phyloP scores from a whole-genome alignment of 306 rosid species.

The Styphnolobium japonicum region DNA sequence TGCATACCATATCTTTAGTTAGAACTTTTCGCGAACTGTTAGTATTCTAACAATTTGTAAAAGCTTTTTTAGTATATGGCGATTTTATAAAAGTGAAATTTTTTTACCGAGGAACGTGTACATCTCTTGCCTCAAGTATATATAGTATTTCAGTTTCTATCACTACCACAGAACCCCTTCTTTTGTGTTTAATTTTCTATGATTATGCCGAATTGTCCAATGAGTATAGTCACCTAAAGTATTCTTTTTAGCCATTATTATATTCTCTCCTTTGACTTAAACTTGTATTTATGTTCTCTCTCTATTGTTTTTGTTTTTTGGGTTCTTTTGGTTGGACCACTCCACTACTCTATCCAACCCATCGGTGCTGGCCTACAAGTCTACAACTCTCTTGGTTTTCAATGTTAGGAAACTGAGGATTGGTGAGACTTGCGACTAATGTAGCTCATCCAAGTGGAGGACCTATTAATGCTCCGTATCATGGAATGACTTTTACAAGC shows the following conservation, averaged over 20 bases:
- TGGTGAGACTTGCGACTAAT: neutral
- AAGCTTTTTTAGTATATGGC: neutral
- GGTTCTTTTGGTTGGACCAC: neutral
- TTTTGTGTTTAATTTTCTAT: neutral
- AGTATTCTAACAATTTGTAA: neutral
- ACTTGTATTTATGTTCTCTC: neutral
- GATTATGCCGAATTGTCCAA: neutral
- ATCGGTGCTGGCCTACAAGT: neutral
- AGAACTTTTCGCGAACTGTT: neutral
- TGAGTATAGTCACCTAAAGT: neutral
- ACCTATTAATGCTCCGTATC: neutral
- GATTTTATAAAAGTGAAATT: neutral
- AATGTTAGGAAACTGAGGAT: neutral
- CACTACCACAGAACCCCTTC: neutral
- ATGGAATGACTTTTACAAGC: neutral
- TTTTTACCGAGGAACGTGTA: neutral
- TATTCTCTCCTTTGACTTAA: neutral
- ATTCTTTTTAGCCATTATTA: neutral
- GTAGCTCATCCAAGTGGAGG: neutral
- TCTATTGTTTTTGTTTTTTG: neutral
- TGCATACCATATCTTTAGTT: neutral
- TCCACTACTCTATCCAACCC: neutral
- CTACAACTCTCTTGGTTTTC: neutral
- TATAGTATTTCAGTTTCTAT: neutral
- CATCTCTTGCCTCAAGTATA: neutral